These are phyloP conservation scores for Fusarium sp. DNA, from an alignment of 2,329 filamentous ascomycete genomes.

Conservation along the genomic window DNA sequence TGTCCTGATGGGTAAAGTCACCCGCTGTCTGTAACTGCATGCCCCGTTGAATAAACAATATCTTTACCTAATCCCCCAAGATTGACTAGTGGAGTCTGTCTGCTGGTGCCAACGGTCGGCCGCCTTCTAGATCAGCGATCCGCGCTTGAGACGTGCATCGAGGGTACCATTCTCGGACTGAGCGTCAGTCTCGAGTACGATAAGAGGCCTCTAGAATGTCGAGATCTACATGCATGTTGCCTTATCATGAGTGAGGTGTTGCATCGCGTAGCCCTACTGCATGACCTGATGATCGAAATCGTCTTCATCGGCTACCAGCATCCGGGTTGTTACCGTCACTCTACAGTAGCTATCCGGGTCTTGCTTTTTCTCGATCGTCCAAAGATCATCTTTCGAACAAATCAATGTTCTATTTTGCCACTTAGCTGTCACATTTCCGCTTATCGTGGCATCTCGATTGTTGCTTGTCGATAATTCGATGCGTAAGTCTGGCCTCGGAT, in stretches of 20 bases:
- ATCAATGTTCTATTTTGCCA: not conserved
- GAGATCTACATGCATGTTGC: conserved; percentile 17
- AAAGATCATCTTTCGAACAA: not conserved
- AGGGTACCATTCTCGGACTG: not conserved
- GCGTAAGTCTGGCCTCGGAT: not conserved
- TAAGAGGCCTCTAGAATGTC: conserved; percentile 19
- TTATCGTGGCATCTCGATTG: not conserved
- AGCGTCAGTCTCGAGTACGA: not conserved
- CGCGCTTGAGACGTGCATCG: not conserved
- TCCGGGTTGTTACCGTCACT: not conserved
- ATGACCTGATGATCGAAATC: not conserved
- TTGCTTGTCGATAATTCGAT: not conserved
- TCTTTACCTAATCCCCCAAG: not conserved
- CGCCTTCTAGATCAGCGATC: conserved; percentile 3
- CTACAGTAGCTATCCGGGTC: not conserved
- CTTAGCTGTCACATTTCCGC: not conserved
- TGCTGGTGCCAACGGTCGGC: conserved; percentile 8
- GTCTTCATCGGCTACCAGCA: not conserved
- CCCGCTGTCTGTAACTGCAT: not conserved
- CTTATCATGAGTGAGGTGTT: conserved; percentile 16
- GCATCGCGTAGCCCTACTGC: conserved; percentile 20
- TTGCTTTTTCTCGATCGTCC: not conserved
- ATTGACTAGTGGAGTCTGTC: not conserved
- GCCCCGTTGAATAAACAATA: conserved; percentile 9
- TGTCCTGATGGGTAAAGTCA: not conserved